These are phyloP conservation scores for Syncephalastrum sp. DNA, from an alignment of 371 early-diverging fungal species.

Conservation along the genomic window DNA sequence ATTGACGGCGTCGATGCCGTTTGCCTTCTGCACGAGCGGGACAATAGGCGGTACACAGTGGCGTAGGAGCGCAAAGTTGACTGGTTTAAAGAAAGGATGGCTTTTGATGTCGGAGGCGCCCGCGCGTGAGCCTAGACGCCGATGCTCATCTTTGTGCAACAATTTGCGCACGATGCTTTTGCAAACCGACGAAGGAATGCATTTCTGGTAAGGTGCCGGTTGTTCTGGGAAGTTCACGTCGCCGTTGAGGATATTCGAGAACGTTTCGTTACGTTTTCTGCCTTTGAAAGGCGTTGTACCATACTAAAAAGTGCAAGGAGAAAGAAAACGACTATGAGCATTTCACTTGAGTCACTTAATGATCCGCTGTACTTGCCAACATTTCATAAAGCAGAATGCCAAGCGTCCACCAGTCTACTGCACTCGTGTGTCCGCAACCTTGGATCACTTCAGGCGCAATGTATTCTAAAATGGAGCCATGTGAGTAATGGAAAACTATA, in stretches of 20 bases:
- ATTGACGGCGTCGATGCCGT: conserved; percentile 67
- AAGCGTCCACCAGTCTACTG: conserved; percentile 99
- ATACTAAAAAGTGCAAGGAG: conserved; percentile 43
- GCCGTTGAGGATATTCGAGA: conserved; percentile 76
- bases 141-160: conserved; percentile 83
- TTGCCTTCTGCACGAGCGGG: conserved; percentile 60
- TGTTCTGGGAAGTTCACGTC: conserved; percentile 75
- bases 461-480: conserved; percentile 61
- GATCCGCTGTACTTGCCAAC: conserved; percentile 58
- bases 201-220: conserved; percentile 34
- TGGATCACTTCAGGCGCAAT: conserved; percentile 96
- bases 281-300: conserved; percentile 97
- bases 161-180: conserved; percentile 81
- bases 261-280: conserved; percentile 79
- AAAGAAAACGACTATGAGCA: not conserved
- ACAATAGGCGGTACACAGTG: conserved; percentile 88
- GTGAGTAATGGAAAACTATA: not conserved
- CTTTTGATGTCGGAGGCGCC: conserved; percentile 95
- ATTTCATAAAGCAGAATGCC: conserved; percentile 97
- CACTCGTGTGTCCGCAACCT: conserved; percentile 90
- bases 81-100: conserved; percentile 90
- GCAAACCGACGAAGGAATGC: conserved; percentile 46
- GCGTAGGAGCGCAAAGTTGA: conserved; percentile 92
- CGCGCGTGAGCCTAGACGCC: conserved; percentile 82
- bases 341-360: not conserved